Evolutionary conservation across 768 basidiomycete genomes (phyloP), one percentile per base, ranked within the genome.

Genomic region (Termitomyces sp.): DNA sequence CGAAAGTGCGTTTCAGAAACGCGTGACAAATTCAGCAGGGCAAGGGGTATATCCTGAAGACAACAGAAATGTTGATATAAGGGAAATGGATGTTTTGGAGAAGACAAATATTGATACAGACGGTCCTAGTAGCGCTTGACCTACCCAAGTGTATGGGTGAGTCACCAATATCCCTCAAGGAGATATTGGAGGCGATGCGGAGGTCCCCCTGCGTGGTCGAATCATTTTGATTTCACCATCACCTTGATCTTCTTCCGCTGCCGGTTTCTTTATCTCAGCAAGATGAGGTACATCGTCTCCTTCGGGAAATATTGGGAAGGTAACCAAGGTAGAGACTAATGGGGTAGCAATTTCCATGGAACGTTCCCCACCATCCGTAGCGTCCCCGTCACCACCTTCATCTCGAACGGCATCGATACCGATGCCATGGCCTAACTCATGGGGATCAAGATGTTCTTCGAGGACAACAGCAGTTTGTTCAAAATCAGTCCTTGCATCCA

Each of bases 271-370:
- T 0, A 14, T 20, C 8, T 49, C 36, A 28, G n/a, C 26, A 42
- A 7, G 3, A 22, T 26, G 26, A n/a, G 24, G 44, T 47, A 14
- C 28, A 26, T 49, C 38, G 16, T 48, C 33, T 36, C n/a, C 52
- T 4, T 30, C 52, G 0, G 32, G 12, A 24, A 28, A 14, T 10
- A 44, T 28, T 18, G 54, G 54, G 18, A 61, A 54, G 16, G 36
- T 53, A 16, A 58, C n/a, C 12, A 56, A 24, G 13, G 46, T 20
- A 30, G 61, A 48, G 2, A 62, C 42, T 22, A 60, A 50, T 3
- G 63, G 63, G 6, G 63, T 64, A n/a, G 56, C 53, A 18, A 64
- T 59, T 13, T 64, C 63, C 63, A 64, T 64, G 3, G 63, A 64
- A 36, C 54, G 57, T 56, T 64, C 63, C 12, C 63, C 63, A 24